Evolutionary conservation across 1,284 basidiomycete species (phyloP), one percentile per base, ranked within the genome.

Genomic region (Leccinum pachyderme): DNA sequence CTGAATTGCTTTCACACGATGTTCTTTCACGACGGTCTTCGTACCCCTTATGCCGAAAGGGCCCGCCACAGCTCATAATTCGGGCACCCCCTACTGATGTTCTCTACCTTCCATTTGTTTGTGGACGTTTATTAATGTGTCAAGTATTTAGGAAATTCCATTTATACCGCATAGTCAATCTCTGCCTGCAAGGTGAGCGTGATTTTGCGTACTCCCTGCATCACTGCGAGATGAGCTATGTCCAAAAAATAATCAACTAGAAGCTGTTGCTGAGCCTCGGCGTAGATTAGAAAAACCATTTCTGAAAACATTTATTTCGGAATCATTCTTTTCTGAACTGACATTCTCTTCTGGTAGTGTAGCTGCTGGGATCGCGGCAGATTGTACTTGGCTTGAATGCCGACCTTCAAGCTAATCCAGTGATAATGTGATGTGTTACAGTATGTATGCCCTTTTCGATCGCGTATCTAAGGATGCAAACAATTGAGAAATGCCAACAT

Each of bases 21-120:
- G 81, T 64, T 73, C 63, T 73, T 84, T 84, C 87, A 91, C 89
- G 89, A 91, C 88, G 88, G 88, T 91, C 88, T 90, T 86, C 88
- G 88, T 90, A 91, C 18, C 64, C 59, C 73, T 62, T 57, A 73
- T 89, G 87, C 85, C 88, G 88, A 91, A 91, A 87, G 67, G 82
- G 89, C 89, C 89, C 88, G 88, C 84, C 84, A 89, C 84, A 91
- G 88, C 88, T 91, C 88, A 66, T 86, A 63, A 63, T 61, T 83
- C 86, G 87, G 89, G 86, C 88, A 75, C 83, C 84, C 84, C 83
- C 75, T 63, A 77, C 87, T 89, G 87, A 89, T 76, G 43, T 59
- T 56, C 48, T 46, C 24, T 33, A 5, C 5, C 1, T 27, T 3
- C 2, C 1, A 35, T 33, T 11, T 5, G 0, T 35, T 3, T 39